phyloP scores from a whole-genome alignment of 1,284 basidiomycete genomes.

The Flammula alnicola region DNA sequence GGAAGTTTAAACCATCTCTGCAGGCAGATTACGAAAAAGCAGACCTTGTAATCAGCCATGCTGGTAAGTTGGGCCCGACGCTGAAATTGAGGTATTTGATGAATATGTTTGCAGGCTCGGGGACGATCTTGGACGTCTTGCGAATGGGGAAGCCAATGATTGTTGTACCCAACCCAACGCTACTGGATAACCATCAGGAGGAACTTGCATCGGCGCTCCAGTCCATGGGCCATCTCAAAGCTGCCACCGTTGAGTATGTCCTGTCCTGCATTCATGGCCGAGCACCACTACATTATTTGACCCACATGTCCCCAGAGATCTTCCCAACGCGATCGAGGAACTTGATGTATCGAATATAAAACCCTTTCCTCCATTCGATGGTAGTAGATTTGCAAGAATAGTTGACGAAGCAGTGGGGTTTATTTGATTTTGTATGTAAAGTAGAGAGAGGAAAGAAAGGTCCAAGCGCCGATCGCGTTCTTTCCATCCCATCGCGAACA shows the following conservation, averaged over 20 bases:
- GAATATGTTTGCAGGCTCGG: conserved; percentile 68
- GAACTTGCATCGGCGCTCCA: conserved; percentile 82
- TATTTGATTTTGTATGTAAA: conserved; percentile 25
- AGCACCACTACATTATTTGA: conserved; percentile 4
- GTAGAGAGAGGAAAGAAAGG: conserved; percentile 7
- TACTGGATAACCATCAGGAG: conserved; percentile 94
- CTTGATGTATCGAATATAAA: conserved; percentile 51
- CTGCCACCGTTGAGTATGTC: conserved; percentile 65
- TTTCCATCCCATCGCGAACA: not conserved
- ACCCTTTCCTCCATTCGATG: conserved; percentile 72
- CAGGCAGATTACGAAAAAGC: conserved; percentile 66
- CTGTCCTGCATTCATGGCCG: not conserved
- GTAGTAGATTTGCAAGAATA: conserved; percentile 63
- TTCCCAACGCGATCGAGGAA: conserved; percentile 53
- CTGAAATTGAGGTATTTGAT: not conserved
- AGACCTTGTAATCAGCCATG: conserved; percentile 90
- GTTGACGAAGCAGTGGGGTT: conserved; percentile 81
- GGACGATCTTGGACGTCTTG: conserved; percentile 91
- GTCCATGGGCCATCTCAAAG: conserved; percentile 63
- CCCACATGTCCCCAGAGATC: conserved; percentile 49
- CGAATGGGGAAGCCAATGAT: conserved; percentile 78
- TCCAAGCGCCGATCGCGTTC: conserved; percentile 8
- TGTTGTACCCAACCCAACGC: conserved; percentile 86
- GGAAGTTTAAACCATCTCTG: conserved; percentile 77
- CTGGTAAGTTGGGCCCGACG: conserved; percentile 56